A percentile compares a stretch with the other conserved stretches of the same genome.
phyloP scores from a whole-genome alignment of 202 grass and related monocot genomes.

The Zoysia matrella region DNA sequence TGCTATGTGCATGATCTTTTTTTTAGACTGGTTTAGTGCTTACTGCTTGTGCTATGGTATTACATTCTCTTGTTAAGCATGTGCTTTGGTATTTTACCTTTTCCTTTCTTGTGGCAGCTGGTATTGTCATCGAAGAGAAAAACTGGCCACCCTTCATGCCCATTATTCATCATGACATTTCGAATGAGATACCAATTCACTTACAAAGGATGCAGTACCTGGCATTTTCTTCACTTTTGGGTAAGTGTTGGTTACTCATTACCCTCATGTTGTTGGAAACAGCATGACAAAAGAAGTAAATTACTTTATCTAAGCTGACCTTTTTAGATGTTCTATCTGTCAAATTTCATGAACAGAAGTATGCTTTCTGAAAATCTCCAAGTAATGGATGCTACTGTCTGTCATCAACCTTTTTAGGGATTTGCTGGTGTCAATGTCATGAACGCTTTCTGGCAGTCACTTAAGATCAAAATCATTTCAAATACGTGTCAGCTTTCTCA shows the following conservation, averaged over 20 bases:
- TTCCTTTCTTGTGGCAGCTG: conserved; percentile 61
- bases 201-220: conserved; percentile 87
- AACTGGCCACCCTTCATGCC: conserved; percentile 94
- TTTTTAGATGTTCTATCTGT: neutral
- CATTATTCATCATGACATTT: conserved; percentile 96
- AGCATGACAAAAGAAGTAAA: conserved; percentile 13
- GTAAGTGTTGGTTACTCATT: conserved; percentile 48
- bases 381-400: neutral
- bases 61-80: conserved; percentile 15
- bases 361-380: neutral
- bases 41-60: conserved; percentile 2
- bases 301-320: neutral
- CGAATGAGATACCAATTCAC: conserved; percentile 89
- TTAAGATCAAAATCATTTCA: too few species aligned
- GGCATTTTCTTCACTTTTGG: conserved; percentile 89
- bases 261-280: neutral
- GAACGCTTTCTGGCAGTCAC: too few species aligned
- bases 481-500: too few species aligned
- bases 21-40: neutral
- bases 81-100: neutral
- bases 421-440: too few species aligned
- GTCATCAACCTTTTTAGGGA: too few species aligned
- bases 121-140: conserved; percentile 81
- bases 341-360: neutral
- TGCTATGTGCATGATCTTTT: too few species aligned